Evolutionary conservation across 805 yeast species (phyloP).

Genomic region (Metschnikowia henanensis): DNA sequence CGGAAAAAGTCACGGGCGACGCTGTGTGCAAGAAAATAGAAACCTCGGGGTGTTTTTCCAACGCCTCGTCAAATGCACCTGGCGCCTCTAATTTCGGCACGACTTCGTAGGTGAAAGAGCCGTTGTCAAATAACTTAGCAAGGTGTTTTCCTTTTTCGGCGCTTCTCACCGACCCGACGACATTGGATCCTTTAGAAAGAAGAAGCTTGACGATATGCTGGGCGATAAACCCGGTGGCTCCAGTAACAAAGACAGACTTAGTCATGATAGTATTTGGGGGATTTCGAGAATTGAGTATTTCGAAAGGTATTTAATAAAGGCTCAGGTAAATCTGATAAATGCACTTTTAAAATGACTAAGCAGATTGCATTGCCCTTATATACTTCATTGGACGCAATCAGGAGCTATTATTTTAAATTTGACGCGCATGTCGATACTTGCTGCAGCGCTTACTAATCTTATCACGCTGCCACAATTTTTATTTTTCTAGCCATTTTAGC

Average conservation of each 20-base stretch:
- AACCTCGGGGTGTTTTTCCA: slow-evolving; percentile 27
- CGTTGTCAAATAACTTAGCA: slow-evolving; percentile 27
- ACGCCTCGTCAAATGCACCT: slow-evolving; percentile 30
- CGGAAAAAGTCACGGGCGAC: slow-evolving; percentile 29
- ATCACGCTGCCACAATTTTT: too few species aligned
- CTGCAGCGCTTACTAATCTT: too few species aligned
- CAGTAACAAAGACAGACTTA: not conserved
- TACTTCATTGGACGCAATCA: too few species aligned
- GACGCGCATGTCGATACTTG: too few species aligned
- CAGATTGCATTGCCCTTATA: too few species aligned
- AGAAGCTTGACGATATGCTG: slow-evolving; percentile 14
- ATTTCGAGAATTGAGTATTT: not conserved
- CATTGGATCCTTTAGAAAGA: slow-evolving; percentile 40
- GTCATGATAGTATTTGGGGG: not conserved
- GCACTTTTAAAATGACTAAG: too few species aligned
- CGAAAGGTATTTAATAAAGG: not conserved
- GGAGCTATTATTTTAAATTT: too few species aligned
- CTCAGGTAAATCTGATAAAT: too few species aligned
- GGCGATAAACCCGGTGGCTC: not conserved
- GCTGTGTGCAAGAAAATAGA: slow-evolving; percentile 21
- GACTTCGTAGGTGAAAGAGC: slow-evolving; percentile 26
- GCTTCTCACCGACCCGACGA: slow-evolving; percentile 52
- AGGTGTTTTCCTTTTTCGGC: slow-evolving; percentile 41
- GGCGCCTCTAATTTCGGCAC: slow-evolving; percentile 23
- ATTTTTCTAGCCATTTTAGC: too few species aligned